Evolutionary conservation across 495 filamentous ascomycete genomes (phyloP), one percentile per base, ranked within the genome.

Genomic region (Entonaema liquescens): DNA sequence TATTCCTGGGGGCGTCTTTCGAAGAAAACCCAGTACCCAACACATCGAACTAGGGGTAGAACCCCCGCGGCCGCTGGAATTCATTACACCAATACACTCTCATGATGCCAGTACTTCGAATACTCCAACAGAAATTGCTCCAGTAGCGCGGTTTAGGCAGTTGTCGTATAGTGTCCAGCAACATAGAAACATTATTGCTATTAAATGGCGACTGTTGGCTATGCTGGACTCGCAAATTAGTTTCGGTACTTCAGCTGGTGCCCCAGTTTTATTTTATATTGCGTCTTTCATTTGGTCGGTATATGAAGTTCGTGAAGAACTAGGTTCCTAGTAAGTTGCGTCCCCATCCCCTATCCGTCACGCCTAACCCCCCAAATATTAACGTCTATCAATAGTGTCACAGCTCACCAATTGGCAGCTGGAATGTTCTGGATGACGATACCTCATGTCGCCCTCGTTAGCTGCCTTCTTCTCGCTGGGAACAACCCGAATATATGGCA

Each of bases 401-500:
- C 80, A 2, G 72, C 81, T 2, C 66, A 76, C 17, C 67, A 79
- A 3, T 68, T 84, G 0, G 81, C 82, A 2, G 81, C 79, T 58
- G 81, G 82, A 7, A 76, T 81, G 52, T 83, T 80, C 62, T 76
- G 49, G 68, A 67, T 52, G 26, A 74, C 62, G 9, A 72, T 79
- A 29, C 75, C 77, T 9, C 75, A 77, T 47, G 54, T 79, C 17
- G 57, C 75, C 5, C 74, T 79, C 13, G 62, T 79, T 12, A 74
- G 73, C 13, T 70, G 71, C 0, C 71, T 77, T 21, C 74, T 77
- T 17, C 72, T 77, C 13, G 75, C 77, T 3, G 76, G 73, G 11
- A 79, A 77, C 38, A 47, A 47, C 2, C 42, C 42, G 8, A 47
- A 47, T 47, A 47, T 47, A 21, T 47, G 42, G 42, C 42, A 47